Evolutionary conservation across 2,329 filamentous ascomycete species (phyloP).

Genomic region (Colletotrichum lentis): DNA sequence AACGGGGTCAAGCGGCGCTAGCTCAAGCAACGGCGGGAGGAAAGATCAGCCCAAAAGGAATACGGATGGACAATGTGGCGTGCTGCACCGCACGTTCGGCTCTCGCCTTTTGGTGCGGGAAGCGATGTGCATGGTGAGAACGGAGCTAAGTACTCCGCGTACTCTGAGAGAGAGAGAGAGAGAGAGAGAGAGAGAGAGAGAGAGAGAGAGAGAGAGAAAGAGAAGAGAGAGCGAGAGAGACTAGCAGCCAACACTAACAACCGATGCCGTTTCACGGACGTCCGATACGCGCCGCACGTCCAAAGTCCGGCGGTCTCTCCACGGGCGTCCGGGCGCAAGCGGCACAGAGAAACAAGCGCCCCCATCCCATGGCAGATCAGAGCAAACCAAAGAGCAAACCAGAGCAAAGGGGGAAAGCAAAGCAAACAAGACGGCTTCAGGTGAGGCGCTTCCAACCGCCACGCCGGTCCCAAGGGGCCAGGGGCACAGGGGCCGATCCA

Average conservation of each 20-base stretch:
- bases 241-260: conserved; percentile 17
- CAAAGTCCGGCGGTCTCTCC: conserved; percentile 36
- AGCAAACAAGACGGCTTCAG: conserved; percentile 22
- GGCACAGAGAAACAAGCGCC: no score
- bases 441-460: conserved; percentile 12
- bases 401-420: no score
- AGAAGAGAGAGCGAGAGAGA: background rate
- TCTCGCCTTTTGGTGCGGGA: conserved; percentile 36
- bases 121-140: conserved; percentile 26
- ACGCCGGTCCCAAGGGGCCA: background rate
- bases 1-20: conserved; percentile 3
- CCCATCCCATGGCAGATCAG: no score
- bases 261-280: conserved; percentile 37
- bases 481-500: no score
- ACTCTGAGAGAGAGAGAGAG: no score
- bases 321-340: conserved; percentile 33
- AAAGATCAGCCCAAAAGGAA: conserved; percentile 20
- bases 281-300: conserved; percentile 28
- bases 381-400: no score
- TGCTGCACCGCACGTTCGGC: conserved; percentile 16
- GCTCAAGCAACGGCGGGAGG: conserved; percentile 14
- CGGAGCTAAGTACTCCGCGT: no score
- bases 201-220: no score
- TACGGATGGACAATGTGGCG: conserved; percentile 21
- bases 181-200: no score